phyloP scores from a whole-genome alignment of 176 grass and related monocot genomes.

The Carex pumila region DNA sequence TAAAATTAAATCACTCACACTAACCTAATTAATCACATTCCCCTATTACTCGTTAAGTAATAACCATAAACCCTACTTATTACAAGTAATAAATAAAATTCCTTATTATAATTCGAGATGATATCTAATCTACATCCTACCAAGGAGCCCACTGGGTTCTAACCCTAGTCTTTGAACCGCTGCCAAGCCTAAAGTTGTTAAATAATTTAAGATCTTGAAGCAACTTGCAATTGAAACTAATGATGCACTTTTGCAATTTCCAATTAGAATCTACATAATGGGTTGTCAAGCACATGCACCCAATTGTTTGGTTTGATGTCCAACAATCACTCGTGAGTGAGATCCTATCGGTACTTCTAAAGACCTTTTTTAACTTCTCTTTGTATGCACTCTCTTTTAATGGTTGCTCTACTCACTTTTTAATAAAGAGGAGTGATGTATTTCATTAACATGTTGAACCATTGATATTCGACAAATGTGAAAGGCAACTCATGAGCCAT shows the following conservation, averaged over 20 bases:
- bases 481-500: neutral
- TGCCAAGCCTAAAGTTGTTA: too few species aligned
- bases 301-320: neutral
- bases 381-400: neutral
- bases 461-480: neutral
- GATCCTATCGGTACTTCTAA: neutral
- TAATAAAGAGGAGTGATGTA: neutral
- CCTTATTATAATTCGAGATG: too few species aligned
- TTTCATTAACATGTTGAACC: neutral
- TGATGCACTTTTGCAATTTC: neutral
- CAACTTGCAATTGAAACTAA: neutral
- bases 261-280: neutral
- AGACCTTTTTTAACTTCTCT: neutral
- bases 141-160: too few species aligned
- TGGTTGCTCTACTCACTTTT: neutral
- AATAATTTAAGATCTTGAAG: too few species aligned
- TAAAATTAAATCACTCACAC: too few species aligned
- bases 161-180: too few species aligned
- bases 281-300: neutral
- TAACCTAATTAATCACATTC: too few species aligned
- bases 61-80: too few species aligned
- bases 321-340: neutral
- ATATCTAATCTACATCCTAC: too few species aligned
- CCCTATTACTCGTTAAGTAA: too few species aligned
- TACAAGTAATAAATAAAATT: too few species aligned